phyloP scores from a whole-genome alignment of 225 moss, liverwort and hornwort species.

The Takakia lepidozioides region DNA sequence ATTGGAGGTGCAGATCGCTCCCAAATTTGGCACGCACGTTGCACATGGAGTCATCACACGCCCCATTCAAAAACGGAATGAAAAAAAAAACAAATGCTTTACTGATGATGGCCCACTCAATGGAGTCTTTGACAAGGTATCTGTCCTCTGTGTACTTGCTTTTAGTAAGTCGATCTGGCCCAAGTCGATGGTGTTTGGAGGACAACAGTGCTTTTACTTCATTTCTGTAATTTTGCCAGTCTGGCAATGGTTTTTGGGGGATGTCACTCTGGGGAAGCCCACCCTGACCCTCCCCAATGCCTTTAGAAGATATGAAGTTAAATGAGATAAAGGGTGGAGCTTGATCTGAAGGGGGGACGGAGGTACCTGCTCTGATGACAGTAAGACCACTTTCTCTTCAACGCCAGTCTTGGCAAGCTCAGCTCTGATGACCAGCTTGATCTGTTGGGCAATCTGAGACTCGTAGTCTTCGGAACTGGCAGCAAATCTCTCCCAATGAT shows the following conservation, averaged over 20 bases:
- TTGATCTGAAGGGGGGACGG: not conserved
- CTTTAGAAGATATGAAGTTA: too few relatives aligned
- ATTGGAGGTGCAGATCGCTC: too few relatives aligned
- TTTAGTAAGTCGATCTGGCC: not conserved
- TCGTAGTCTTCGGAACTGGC: slow-evolving; percentile 20
- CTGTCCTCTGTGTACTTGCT: not conserved
- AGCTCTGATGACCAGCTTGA: slow-evolving; percentile 15
- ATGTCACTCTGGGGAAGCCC: too few relatives aligned
- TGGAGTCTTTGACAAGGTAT: not conserved
- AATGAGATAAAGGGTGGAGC: too few relatives aligned
- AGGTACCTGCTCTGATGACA: slow-evolving; percentile 26
- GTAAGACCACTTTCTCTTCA: slow-evolving; percentile 22
- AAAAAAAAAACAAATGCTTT: not conserved
- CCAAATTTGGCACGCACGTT: too few relatives aligned
- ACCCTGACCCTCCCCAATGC: too few relatives aligned
- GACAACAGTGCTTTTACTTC: too few relatives aligned
- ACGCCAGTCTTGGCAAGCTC: slow-evolving; percentile 17
- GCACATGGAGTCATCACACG: too few relatives aligned
- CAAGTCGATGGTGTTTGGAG: too few relatives aligned
- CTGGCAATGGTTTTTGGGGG: too few relatives aligned
- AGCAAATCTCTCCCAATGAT: slow-evolving; percentile 23
- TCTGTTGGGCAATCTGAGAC: slow-evolving; percentile 16
- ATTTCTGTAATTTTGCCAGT: too few relatives aligned
- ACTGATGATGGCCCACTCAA: not conserved
- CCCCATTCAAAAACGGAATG: too few relatives aligned